Evolutionary conservation across 768 basidiomycete genomes (phyloP).

Genomic region (Boletellus emodensis): DNA sequence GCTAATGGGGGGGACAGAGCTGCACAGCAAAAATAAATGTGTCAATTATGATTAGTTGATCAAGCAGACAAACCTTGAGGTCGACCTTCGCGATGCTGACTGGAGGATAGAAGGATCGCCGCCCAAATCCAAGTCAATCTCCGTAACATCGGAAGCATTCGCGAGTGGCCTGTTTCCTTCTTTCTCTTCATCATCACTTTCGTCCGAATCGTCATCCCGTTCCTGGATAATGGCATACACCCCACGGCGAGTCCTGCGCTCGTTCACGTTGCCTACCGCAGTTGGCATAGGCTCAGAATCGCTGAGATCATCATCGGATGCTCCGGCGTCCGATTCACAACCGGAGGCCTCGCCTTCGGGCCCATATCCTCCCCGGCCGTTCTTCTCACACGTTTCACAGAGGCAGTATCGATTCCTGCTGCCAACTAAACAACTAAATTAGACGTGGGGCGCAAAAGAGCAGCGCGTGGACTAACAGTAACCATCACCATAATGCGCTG

Average conservation of each 20-base stretch:
- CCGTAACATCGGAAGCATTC: constrained; percentile 43
- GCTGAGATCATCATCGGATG: constrained; percentile 31
- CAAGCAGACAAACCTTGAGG: constrained; percentile 22
- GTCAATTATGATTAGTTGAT: constrained; percentile 10
- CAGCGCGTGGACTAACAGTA: constrained; percentile 62
- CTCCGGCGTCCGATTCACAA: constrained; percentile 44
- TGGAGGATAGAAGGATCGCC: constrained; percentile 20
- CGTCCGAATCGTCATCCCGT: constrained; percentile 57
- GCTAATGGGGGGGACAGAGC: constrained; percentile 26
- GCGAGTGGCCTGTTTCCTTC: constrained; percentile 47
- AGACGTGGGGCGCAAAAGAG: constrained; percentile 20
- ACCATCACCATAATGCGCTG: constrained; percentile 86
- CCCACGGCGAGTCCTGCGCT: constrained; percentile 75
- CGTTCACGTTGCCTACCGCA: constrained; percentile 61
- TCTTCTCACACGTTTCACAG: constrained; percentile 83
- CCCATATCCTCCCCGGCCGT: constrained; percentile 67
- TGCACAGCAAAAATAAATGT: constrained; percentile 3
- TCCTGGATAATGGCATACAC: constrained; percentile 71
- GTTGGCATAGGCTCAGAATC: constrained; percentile 46
- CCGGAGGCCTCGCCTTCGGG: constrained; percentile 48
- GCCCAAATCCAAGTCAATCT: constrained; percentile 51
- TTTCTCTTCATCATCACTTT: constrained; percentile 51
- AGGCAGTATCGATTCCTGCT: constrained; percentile 71
- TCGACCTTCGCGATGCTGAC: constrained; percentile 25
- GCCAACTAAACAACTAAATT: constrained; percentile 48